phyloP scores from a whole-genome alignment of 1,284 basidiomycete species.

The Moesziomyces antarcticus region DNA sequence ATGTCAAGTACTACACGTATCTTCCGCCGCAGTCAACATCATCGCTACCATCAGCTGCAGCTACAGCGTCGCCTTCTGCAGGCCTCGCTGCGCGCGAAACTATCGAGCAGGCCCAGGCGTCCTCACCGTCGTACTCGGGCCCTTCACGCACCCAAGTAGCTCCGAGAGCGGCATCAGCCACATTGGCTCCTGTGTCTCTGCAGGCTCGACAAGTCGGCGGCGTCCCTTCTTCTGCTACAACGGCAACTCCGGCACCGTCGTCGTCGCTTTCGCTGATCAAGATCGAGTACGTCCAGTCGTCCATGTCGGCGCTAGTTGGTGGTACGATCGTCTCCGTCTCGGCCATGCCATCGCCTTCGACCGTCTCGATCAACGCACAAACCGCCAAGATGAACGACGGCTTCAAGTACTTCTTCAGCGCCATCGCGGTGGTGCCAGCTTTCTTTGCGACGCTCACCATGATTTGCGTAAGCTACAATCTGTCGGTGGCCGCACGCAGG shows the following conservation, averaged over 20 bases:
- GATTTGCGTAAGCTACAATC: slow-evolving; percentile 1
- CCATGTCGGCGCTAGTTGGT: slow-evolving; percentile 4
- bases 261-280: not conserved
- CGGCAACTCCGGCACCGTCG: not conserved
- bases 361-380: not conserved
- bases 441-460: not conserved
- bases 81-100: not conserved
- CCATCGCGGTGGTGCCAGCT: not conserved
- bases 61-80: not conserved
- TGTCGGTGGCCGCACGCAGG: not conserved
- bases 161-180: not conserved
- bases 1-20: slow-evolving; percentile 4
- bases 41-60: not conserved
- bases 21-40: not conserved
- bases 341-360: not conserved
- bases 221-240: not conserved
- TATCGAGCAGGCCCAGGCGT: not conserved
- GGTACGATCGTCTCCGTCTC: slow-evolving; percentile 9
- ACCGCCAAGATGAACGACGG: slow-evolving; percentile 5
- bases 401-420: slow-evolving; percentile 6
- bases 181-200: not conserved
- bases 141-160: not conserved
- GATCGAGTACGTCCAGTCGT: not conserved
- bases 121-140: not conserved
- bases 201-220: slow-evolving; percentile 2